A percentile compares a stretch with the other conserved stretches of the same genome.
Evolutionary conservation across 2,329 filamentous ascomycete species (phyloP).

Genomic region (Colletotrichum gloeosporioides): DNA sequence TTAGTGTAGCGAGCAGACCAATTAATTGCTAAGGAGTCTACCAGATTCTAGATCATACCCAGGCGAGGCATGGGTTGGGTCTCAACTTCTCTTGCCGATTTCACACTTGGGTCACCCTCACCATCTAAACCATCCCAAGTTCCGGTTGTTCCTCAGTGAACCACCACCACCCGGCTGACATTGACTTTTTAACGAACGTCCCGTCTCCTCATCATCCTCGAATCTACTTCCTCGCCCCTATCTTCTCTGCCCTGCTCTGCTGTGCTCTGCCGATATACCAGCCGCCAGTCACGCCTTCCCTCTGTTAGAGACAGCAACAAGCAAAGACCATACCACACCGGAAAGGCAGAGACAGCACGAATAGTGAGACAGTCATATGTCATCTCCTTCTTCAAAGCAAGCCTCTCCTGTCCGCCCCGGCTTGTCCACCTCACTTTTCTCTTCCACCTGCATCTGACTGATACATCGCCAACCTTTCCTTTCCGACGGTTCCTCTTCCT

Average conservation of each 20-base stretch:
- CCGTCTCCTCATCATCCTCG: background rate
- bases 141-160: slow-evolving; percentile 6
- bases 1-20: background rate
- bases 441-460: background rate
- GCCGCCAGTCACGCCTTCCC: background rate
- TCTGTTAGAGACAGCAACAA: background rate
- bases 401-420: background rate
- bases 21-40: slow-evolving; percentile 14
- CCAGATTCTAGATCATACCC: background rate
- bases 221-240: background rate
- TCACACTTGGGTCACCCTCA: background rate
- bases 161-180: background rate
- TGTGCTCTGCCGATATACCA: background rate
- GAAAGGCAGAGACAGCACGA: background rate
- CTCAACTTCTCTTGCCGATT: background rate
- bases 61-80: background rate
- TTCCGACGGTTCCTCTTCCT: background rate
- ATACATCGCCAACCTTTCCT: background rate
- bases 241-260: background rate
- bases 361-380: slow-evolving; percentile 4
- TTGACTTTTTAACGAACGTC: background rate
- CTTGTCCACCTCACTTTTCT: background rate
- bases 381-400: background rate
- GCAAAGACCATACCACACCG: background rate
- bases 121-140: slow-evolving; percentile 1